Conservation (phyloP, 768 basidiomycete species). For the Suillus bovinus region DNA sequence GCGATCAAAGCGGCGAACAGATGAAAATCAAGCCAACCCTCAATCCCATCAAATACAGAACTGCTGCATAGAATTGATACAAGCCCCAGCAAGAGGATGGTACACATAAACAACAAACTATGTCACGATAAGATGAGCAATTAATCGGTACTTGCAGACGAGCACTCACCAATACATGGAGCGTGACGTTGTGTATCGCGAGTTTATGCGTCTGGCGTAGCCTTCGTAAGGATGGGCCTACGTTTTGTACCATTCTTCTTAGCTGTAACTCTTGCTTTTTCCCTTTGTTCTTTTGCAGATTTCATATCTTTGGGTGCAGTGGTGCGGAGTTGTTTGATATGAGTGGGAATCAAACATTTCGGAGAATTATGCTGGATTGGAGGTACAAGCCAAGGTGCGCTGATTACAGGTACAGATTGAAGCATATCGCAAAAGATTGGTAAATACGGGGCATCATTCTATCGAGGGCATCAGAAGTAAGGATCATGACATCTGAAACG, state of each 20-base stretch:
- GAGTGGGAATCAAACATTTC: constrained; percentile 57
- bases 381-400: constrained; percentile 65
- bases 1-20: constrained; percentile 12
- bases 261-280: constrained; percentile 48
- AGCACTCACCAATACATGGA: neutral
- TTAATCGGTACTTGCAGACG: neutral
- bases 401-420: constrained; percentile 50
- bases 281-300: constrained; percentile 58
- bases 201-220: neutral
- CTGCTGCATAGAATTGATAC: neutral
- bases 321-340: constrained; percentile 72
- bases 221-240: constrained; percentile 11
- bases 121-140: neutral
- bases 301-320: constrained; percentile 81
- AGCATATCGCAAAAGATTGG: constrained; percentile 40
- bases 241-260: constrained; percentile 32
- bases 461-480: constrained; percentile 8
- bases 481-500: constrained; percentile 4
- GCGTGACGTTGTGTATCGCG: neutral
- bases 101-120: neutral
- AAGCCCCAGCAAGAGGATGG: neutral
- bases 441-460: constrained; percentile 38
- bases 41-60: no score
- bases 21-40: no score
- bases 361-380: constrained; percentile 15